Base-by-base conservation (phyloP, 495 filamentous ascomycete species). In the Aspergillus leporis region DNA sequence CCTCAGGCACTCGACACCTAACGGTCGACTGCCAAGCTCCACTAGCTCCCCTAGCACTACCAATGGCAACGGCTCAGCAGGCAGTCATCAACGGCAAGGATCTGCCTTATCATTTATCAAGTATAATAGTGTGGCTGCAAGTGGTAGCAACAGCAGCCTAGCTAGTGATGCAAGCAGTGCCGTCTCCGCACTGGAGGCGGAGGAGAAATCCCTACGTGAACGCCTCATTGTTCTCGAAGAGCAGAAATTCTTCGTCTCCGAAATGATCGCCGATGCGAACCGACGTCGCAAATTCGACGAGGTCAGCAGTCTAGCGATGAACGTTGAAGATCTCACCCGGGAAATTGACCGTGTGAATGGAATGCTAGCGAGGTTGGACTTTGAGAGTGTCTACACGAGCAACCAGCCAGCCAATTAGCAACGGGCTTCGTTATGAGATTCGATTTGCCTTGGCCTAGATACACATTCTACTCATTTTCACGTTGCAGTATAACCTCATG, bases 161-260 rank as follows among this genome's bases (percentile, higher is more conserved):
- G 55, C 77, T 78, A 73, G 83, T 67, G 81, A 89, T 18, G 83
- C 84, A 51, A 88, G 82, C 48, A 83, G 78, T 31, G 85, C 82
- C 9, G 77, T 93, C 0, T 90, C 88, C 0, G 85, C 84, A 5
- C 73, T 96, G 18, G 91, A 96, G 69, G 85, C 82, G 9, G 91
- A 95, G 66, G 95, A 98, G 68, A 96, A 93, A 63, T 86, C 91
- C 30, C 72, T 96, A 1, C 82, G 89, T 13, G 93, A 98, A 65
- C 78, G 85, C 41, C 73, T 98, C 18, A 91, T 96, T 43, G 90
- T 98, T 22, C 79, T 98, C 0, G 94, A 98, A 74, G 94, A 98
- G 69, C 94, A 98, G 72, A 85, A 85, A 67, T 97, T 97, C 67
- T 83, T 98, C 66, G 92, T 98, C 0, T 82, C 85, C 18, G 88